Evolutionary conservation across 2,329 filamentous ascomycete species (phyloP).

Genomic region (Aureobasidium sp.): DNA sequence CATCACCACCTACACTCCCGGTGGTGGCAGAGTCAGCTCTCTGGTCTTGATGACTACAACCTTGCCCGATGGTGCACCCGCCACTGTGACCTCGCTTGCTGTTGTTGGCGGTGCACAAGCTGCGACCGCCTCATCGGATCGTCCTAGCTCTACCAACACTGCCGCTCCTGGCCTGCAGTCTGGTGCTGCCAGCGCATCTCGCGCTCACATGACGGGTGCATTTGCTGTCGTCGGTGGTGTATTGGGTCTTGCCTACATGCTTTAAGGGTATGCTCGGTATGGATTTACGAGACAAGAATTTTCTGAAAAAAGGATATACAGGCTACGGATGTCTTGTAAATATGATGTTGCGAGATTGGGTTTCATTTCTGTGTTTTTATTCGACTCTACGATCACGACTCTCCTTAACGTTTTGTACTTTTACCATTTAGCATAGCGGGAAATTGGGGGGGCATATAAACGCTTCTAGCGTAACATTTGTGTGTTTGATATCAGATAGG

Average conservation of each 20-base stretch:
- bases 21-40: constrained; percentile 32
- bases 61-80: constrained; percentile 28
- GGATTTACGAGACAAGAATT: not conserved
- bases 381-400: constrained; percentile 17
- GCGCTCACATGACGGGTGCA: constrained; percentile 23
- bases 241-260: constrained; percentile 27
- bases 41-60: constrained; percentile 31
- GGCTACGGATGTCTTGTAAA: not conserved
- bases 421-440: constrained; percentile 16
- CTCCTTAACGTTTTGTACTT: constrained; percentile 15
- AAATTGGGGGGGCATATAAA: not conserved
- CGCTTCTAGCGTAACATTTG: not conserved
- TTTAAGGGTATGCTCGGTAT: constrained; percentile 20
- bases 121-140: constrained; percentile 13
- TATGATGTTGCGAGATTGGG: not conserved
- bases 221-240: constrained; percentile 27
- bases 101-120: constrained; percentile 29
- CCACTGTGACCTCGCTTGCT: constrained; percentile 38
- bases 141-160: not conserved
- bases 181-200: constrained; percentile 24
- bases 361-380: not conserved
- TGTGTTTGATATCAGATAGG: not conserved
- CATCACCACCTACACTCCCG: constrained; percentile 40
- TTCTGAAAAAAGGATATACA: constrained; percentile 1
- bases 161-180: constrained; percentile 32